Evolutionary conservation across 441 rosid species (phyloP), one percentile per base, ranked within the genome.

Genomic region (Gossypium davidsonii): DNA sequence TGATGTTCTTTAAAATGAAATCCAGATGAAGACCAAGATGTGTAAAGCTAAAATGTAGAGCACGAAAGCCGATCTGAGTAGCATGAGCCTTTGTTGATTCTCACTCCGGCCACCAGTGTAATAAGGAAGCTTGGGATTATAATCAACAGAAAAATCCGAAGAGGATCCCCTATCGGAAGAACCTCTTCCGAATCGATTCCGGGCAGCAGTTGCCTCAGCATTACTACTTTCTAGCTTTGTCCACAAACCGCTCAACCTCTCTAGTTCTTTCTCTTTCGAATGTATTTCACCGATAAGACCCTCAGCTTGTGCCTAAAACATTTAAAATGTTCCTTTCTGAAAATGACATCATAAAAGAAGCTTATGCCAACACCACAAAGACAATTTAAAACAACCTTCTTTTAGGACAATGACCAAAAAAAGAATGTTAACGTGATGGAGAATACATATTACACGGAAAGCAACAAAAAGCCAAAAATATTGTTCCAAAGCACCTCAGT

Each of bases 1-100:
- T 58, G 62, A 74, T 67, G 75, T 71, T 17, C 67, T 74, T 90
- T 85, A 94, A 83, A 92, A 90, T n/a, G 97, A 94, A 74, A 94
- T 80, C 86, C 87, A 90, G 82, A 90, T 81, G 84, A 94, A 92
- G 80, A 92, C 96, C 74, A 89, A 70, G 65, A 94, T 72, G 58
- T 90, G 90, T 87, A 89, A 74, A 59, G 86, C 82, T 73, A 94
- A 83, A 74, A 94, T 83, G 85, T 94, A 94, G 62, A 92, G 80
- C 67, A 94, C 96, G 57, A 92, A 94, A 70, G 94, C 90, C 23
- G 94, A 90, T 84, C 97, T 87, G 74, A 92, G 83, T 53, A 90
- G 84, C 87, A 90, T 80, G 53, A 87, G 87, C 83, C 89, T 88
- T 65, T 85, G 82, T 72, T 81, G 95, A 74, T 75, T 83, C 79